These are phyloP conservation scores for Phyllosticta capitalensis DNA, from an alignment of 2,329 filamentous ascomycete species.

Conservation along the genomic window DNA sequence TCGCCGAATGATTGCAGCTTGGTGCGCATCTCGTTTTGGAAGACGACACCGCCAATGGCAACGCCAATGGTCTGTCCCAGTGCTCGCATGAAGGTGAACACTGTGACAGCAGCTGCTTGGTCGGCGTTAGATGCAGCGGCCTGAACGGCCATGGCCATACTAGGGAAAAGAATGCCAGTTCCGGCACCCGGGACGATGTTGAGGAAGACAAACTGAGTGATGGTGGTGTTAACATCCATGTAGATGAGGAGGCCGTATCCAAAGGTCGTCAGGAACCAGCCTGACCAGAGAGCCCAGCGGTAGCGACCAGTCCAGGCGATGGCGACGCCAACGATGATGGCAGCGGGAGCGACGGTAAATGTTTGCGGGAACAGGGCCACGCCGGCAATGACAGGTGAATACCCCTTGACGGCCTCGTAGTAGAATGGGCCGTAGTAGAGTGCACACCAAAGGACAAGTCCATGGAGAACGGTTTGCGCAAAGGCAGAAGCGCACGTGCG, in stretches of 20 bases:
- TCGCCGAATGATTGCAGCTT: slow-evolving; percentile 39
- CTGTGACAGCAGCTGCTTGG: slow-evolving; percentile 51
- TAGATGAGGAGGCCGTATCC: slow-evolving; percentile 48
- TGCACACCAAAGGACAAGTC: slow-evolving; percentile 37
- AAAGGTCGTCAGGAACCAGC: slow-evolving; percentile 51
- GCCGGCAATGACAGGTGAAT: slow-evolving; percentile 29
- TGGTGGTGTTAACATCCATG: slow-evolving; percentile 41
- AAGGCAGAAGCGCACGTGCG: slow-evolving; percentile 43
- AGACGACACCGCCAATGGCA: slow-evolving; percentile 57
- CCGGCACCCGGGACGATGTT: slow-evolving; percentile 52
- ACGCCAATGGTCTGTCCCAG: slow-evolving; percentile 59
- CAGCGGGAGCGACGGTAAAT: slow-evolving; percentile 54
- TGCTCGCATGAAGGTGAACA: slow-evolving; percentile 58
- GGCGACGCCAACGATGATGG: slow-evolving; percentile 45
- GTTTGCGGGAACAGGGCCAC: slow-evolving; percentile 33
- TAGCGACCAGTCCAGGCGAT: slow-evolving; percentile 50
- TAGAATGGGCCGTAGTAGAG: slow-evolving; percentile 36
- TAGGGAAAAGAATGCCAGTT: slow-evolving; percentile 55
- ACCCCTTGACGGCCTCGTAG: slow-evolving; percentile 32
- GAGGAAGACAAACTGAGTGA: slow-evolving; percentile 50
- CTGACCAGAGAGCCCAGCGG: slow-evolving; percentile 50
- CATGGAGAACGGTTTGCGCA: slow-evolving; percentile 48
- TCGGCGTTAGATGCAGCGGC: slow-evolving; percentile 48
- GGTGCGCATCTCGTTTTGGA: slow-evolving; percentile 54
- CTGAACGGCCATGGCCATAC: slow-evolving; percentile 55